Base-by-base conservation (phyloP, 257 asterid genomes). In the Perilla frutescens region DNA sequence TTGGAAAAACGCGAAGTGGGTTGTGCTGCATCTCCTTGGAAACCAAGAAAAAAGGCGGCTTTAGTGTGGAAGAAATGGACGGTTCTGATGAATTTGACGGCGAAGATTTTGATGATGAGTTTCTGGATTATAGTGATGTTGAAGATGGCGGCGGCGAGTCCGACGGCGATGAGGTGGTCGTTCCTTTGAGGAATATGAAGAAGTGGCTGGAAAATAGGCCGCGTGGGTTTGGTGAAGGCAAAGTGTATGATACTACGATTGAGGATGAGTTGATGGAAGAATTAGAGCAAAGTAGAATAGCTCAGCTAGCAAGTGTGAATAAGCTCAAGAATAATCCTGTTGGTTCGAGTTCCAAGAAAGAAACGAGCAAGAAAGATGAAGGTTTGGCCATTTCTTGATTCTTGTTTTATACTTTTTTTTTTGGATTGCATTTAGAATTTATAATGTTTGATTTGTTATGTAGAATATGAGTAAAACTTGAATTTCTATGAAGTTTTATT, bases 241-340 rank as follows among this genome's bases (percentile, higher is more conserved):
- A 85, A 76, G 89, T 7, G 72, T 95, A 95, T 77, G 97, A 92
- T 84, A 95, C 97, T 81, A 77, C 88, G 8, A 31, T 89, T 77
- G 99, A 95, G 87, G 98, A 95, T 81, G 84, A 89, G 84, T 76
- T 95, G 73, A 76, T 89, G 92, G 91, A 90, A 73, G 99, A 92
- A 73, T 84, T 90, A 5, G 96, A 92, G 81, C 97, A 85, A 71
- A 87, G 97, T 69, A 90, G 85, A 71, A 80, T 67, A 72, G 98
- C 97, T 45, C 98, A 90, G 88, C 81, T 95, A 77, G 91, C 87
- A 6, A 92, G 90, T 67, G 62, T 92, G 50, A 88, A 87, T 71
- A 90, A 79, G 70, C 96, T 95, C 74, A 90, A 89, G 87, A 75
- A 87, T n/a, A 81, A 64, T 67, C 78, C 89, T 55, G 62, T 31